Base-by-base conservation (phyloP, 176 grass and related monocot species). In the Oryza glumipatula region DNA sequence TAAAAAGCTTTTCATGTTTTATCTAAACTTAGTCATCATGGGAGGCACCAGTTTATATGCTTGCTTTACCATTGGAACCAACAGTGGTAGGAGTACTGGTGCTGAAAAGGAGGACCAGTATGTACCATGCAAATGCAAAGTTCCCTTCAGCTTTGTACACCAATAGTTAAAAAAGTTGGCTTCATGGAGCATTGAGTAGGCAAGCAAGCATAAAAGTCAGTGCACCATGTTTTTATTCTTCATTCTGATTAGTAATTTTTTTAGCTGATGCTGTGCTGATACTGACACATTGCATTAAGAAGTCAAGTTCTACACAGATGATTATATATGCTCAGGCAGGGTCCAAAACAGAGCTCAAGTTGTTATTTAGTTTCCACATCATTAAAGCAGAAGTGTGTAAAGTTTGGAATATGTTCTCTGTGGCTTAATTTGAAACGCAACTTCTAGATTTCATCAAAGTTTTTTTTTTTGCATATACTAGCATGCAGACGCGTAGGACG, bases 321-420 rank as follows among this genome's bases (percentile, higher is more conserved):
- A 14, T 67, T 72, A 23, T 52, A 45, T 43, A 41, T 82, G 77
- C 43, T 51, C 39, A 52, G 65, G 73, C 44, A 56, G 36, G 73
- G 73, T 68, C 41, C 68, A 60, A 73, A 86, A 83, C 73, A 86
- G 74, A 83, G 51, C 63, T 63, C n/a, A 65, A 75, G 28, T 56
- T 72, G 4, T 23, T 45, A 72, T 4, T 52, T 47, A 47, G 60
- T 79, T 76, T 87, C 52, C 76, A 80, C 81, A 81, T 76, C 81
- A 77, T 44, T 32, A 87, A 91, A 88, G 89, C 76, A 77, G 65
- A 19, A 39, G 9, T 84, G 67, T 32, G 67, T 43, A 72, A 87
- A 84, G 81, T 23, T 80, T 91, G 65, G 85, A 91, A 91, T 81
- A 71, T 87, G 72, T 84, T 87, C 85, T 87, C 43, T 72, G 36